Conservation (phyloP, 352 stramenopile genomes). For the Phytophthora tubulina region DNA sequence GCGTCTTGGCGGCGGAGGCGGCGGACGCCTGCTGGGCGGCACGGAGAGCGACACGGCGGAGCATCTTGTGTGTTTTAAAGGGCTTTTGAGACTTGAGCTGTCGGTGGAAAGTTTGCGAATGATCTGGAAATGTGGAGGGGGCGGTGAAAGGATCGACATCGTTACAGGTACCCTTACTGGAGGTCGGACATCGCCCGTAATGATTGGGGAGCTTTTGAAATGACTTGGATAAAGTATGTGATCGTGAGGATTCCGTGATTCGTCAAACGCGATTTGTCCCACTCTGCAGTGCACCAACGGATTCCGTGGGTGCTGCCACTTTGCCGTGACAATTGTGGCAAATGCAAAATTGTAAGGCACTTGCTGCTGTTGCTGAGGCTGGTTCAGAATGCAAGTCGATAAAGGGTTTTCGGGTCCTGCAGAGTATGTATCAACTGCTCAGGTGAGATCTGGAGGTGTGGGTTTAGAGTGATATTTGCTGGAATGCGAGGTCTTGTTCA, state of each 20-base stretch:
- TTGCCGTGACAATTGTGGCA: neutral
- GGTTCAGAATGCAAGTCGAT: too few relatives aligned
- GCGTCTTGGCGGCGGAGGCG: conserved; percentile 58
- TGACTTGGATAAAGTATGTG: conserved; percentile 22
- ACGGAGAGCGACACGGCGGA: conserved; percentile 55
- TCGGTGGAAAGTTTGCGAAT: conserved; percentile 49
- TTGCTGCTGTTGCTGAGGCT: too few relatives aligned
- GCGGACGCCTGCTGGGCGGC: conserved; percentile 35
- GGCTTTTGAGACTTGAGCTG: conserved; percentile 8
- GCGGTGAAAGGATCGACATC: neutral
- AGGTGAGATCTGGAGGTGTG: too few relatives aligned
- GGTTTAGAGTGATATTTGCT: too few relatives aligned
- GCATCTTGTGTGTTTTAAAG: conserved; percentile 40
- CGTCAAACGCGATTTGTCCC: conserved; percentile 5
- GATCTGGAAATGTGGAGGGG: conserved; percentile 11
- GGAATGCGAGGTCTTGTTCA: too few relatives aligned
- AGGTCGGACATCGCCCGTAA: conserved; percentile 46
- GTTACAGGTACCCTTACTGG: neutral
- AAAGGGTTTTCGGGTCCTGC: too few relatives aligned
- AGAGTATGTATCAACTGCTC: too few relatives aligned
- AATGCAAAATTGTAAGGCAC: neutral
- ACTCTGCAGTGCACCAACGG: conserved; percentile 27
- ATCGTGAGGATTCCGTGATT: conserved; percentile 5
- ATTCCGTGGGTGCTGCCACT: conserved; percentile 24
- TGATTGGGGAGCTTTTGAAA: conserved; percentile 11